A percentile compares a stretch with the other conserved stretches of the same genome.
Evolutionary conservation across 805 yeast genomes (phyloP).

Genomic region (Vanderwaltozyma yarrowii): DNA sequence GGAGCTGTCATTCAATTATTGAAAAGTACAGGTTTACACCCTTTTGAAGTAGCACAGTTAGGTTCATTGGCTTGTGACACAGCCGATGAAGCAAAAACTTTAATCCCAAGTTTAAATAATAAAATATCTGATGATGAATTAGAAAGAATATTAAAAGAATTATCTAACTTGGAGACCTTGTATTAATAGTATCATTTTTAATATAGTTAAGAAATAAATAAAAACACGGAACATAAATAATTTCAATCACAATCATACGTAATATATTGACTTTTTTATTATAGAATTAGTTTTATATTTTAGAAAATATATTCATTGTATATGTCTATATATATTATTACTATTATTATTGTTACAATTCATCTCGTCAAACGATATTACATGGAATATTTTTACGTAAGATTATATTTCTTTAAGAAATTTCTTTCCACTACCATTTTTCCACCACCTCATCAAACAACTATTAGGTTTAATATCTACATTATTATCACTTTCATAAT

Average conservation of each 20-base stretch:
- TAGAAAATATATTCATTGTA: too few relatives aligned
- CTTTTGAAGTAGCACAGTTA: conserved; percentile 86
- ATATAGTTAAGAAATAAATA: neutral
- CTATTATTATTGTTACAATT: too few relatives aligned
- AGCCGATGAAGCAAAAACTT: conserved; percentile 91
- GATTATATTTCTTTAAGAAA: conserved; percentile 15
- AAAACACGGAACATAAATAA: conserved; percentile 1
- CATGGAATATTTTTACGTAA: too few relatives aligned
- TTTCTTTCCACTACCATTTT: conserved; percentile 42
- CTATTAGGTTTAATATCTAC: conserved; percentile 41
- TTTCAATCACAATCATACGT: too few relatives aligned
- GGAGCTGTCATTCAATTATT: conserved; percentile 86
- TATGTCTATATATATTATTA: too few relatives aligned
- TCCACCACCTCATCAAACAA: conserved; percentile 73
- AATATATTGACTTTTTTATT: too few relatives aligned
- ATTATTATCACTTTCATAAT: conserved; percentile 34
- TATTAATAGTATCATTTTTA: conserved; percentile 13
- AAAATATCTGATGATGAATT: conserved; percentile 82
- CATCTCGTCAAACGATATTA: too few relatives aligned
- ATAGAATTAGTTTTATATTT: too few relatives aligned
- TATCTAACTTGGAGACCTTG: conserved; percentile 52
- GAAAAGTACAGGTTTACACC: conserved; percentile 69
- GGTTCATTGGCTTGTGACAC: conserved; percentile 92
- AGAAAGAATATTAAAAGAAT: conserved; percentile 78
- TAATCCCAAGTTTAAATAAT: conserved; percentile 75